phyloP scores from a whole-genome alignment of 2,329 filamentous ascomycete species.

The Ilyonectria destructans region DNA sequence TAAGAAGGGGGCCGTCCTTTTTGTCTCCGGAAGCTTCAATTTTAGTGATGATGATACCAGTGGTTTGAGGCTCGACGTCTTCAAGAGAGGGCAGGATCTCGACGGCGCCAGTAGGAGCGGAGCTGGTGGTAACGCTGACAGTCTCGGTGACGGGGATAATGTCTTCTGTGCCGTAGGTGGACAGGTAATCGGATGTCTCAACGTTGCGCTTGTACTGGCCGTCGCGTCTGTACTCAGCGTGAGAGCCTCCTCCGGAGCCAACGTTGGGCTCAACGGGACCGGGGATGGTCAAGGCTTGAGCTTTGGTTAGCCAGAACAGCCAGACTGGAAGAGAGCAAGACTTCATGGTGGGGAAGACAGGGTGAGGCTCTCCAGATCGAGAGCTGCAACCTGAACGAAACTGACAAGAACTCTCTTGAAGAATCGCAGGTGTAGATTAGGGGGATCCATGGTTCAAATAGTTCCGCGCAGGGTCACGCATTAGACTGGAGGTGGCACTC shows the following conservation, averaged over 20 bases:
- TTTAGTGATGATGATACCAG: conserved; percentile 50
- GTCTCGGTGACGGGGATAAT: conserved; percentile 50
- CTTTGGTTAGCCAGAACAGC: conserved; percentile 49
- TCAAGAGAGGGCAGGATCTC: conserved; percentile 51
- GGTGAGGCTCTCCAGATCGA: conserved; percentile 25
- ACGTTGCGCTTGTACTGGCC: conserved; percentile 40
- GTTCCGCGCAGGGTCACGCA: conserved; percentile 28
- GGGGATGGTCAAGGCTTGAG: conserved; percentile 44
- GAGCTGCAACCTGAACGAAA: conserved; percentile 33
- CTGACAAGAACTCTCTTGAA: conserved; percentile 29
- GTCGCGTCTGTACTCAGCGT: conserved; percentile 42
- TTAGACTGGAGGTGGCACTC: conserved; percentile 32
- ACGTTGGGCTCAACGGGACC: conserved; percentile 23
- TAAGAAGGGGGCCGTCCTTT: conserved; percentile 47
- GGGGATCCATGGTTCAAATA: conserved; percentile 44
- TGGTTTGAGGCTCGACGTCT: conserved; percentile 52
- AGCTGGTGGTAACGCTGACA: conserved; percentile 47
- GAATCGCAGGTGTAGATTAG: conserved; percentile 21
- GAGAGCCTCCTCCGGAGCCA: conserved; percentile 28
- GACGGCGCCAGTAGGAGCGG: conserved; percentile 47
- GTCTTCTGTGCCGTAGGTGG: conserved; percentile 46
- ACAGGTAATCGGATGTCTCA: conserved; percentile 42
- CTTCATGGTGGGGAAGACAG: conserved; percentile 42
- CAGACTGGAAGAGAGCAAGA: conserved; percentile 45
- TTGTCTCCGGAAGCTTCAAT: conserved; percentile 40